These are phyloP conservation scores for Calonectria pauciramosa DNA, from an alignment of 2,329 filamentous ascomycete genomes.

Conservation along the genomic window DNA sequence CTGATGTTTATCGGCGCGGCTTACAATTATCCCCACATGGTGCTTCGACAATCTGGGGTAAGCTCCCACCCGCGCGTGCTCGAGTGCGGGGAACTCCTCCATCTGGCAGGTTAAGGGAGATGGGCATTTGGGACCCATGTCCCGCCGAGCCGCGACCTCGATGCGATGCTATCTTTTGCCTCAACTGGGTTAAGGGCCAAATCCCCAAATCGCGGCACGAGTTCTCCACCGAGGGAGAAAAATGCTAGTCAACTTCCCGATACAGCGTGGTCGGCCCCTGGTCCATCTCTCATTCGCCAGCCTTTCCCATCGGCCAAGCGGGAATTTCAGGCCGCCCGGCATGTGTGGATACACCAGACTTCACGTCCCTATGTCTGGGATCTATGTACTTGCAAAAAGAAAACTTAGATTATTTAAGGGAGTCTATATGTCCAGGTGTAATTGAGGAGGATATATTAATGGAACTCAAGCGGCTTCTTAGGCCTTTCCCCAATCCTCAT, in stretches of 20 bases:
- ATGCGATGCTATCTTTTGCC: slow-evolving; percentile 24
- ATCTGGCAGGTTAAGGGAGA: slow-evolving; percentile 7
- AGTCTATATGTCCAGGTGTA: not conserved
- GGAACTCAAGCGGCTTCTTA: not conserved
- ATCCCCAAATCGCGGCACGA: not conserved
- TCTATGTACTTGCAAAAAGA: not conserved
- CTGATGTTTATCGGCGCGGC: not conserved
- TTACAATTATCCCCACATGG: not conserved
- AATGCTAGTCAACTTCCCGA: slow-evolving; percentile 14
- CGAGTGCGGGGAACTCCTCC: slow-evolving; percentile 7
- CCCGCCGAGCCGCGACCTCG: not conserved
- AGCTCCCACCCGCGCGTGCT: not conserved
- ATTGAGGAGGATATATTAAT: not conserved
- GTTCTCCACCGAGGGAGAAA: slow-evolving; percentile 5
- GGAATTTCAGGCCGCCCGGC: not conserved
- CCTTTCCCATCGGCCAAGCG: not conserved
- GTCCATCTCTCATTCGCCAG: not conserved
- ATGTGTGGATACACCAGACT: not conserved
- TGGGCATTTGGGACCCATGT: not conserved
- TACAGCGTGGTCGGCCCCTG: not conserved
- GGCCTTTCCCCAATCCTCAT: not conserved
- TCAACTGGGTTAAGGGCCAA: slow-evolving; percentile 14
- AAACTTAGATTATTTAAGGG: slow-evolving; percentile 3
- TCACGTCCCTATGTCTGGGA: not conserved
- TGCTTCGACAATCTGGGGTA: slow-evolving; percentile 12